Percentiles rank a stretch among this genome's conserved stretches.
These are phyloP conservation scores for Silene conica DNA, from an alignment of 148 eudicot species.

Conservation along the genomic window DNA sequence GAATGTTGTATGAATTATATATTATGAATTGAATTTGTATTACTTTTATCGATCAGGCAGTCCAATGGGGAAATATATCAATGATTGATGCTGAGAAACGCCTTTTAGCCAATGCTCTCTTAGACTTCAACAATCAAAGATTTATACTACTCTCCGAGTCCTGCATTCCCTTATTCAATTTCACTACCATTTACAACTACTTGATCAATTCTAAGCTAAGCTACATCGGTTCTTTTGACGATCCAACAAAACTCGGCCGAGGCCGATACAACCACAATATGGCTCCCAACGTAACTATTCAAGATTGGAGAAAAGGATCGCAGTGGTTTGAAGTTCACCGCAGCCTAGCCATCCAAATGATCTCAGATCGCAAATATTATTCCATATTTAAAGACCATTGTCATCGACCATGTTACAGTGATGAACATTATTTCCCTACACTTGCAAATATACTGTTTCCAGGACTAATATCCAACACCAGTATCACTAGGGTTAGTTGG, in stretches of 20 bases:
- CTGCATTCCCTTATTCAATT: slow-evolving; percentile 72
- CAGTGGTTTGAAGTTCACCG: slow-evolving; percentile 66
- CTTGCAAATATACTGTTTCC: slow-evolving; percentile 39
- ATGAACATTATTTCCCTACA: slow-evolving; percentile 72
- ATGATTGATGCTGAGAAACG: slow-evolving; percentile 76
- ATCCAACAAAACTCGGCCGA: slow-evolving; percentile 38
- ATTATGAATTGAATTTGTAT: too few relatives aligned
- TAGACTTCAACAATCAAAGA: slow-evolving; percentile 57
- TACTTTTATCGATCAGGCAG: slow-evolving; percentile 32
- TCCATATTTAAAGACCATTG: slow-evolving; percentile 40
- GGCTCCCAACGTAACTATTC: slow-evolving; percentile 42
- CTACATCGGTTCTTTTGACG: slow-evolving; percentile 45
- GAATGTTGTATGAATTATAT: too few relatives aligned
- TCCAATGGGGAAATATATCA: slow-evolving; percentile 56
- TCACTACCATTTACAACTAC: slow-evolving; percentile 50
- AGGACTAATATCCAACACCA: slow-evolving; percentile 29
- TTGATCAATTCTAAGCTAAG: slow-evolving; percentile 41
- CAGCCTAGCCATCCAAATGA: slow-evolving; percentile 36
- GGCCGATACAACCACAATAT: slow-evolving; percentile 61
- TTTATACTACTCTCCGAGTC: slow-evolving; percentile 71
- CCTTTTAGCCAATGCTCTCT: slow-evolving; percentile 66
- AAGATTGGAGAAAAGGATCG: slow-evolving; percentile 67
- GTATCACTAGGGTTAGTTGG: slow-evolving; percentile 63
- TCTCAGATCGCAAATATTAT: slow-evolving; percentile 48
- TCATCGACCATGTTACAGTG: slow-evolving; percentile 43